A percentile compares a stretch with the other conserved stretches of the same genome.
These are phyloP conservation scores for Phaffomyces thermotolerans DNA, from an alignment of 805 yeast genomes.

Conservation along the genomic window DNA sequence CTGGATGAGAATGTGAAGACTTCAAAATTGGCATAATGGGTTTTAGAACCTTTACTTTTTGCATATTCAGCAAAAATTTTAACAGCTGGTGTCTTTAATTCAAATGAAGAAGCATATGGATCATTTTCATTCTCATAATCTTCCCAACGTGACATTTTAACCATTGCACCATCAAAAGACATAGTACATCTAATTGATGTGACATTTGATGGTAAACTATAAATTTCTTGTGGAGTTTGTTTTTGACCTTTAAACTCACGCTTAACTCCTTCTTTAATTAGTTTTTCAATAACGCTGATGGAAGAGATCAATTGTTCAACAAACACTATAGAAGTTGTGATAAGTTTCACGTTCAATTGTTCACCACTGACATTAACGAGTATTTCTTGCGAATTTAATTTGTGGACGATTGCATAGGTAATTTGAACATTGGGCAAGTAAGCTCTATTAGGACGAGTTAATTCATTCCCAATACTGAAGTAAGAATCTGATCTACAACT, in stretches of 20 bases:
- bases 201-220: constrained; percentile 17
- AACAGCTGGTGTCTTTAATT: constrained; percentile 71
- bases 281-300: constrained; percentile 34
- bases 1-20: constrained; percentile 60
- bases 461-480: constrained; percentile 40
- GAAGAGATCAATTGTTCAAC: constrained; percentile 49
- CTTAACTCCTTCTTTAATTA: constrained; percentile 9
- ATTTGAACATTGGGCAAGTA: constrained; percentile 64
- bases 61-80: constrained; percentile 48
- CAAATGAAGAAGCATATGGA: constrained; percentile 39
- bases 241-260: neutral
- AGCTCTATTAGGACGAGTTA: constrained; percentile 48
- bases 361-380: constrained; percentile 57
- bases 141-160: constrained; percentile 31
- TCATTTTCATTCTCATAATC: constrained; percentile 33
- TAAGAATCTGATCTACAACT: constrained; percentile 46
- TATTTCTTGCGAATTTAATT: constrained; percentile 29
- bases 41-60: constrained; percentile 31
- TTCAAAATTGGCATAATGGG: constrained; percentile 43
- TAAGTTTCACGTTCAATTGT: constrained; percentile 55
- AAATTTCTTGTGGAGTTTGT: constrained; percentile 8
- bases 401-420: constrained; percentile 31
- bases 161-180: constrained; percentile 64
- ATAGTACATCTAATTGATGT: constrained; percentile 44
- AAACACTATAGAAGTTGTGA: constrained; percentile 47